Evolutionary conservation across 768 basidiomycete genomes (phyloP).

Genomic region (Tulasnella sp.): DNA sequence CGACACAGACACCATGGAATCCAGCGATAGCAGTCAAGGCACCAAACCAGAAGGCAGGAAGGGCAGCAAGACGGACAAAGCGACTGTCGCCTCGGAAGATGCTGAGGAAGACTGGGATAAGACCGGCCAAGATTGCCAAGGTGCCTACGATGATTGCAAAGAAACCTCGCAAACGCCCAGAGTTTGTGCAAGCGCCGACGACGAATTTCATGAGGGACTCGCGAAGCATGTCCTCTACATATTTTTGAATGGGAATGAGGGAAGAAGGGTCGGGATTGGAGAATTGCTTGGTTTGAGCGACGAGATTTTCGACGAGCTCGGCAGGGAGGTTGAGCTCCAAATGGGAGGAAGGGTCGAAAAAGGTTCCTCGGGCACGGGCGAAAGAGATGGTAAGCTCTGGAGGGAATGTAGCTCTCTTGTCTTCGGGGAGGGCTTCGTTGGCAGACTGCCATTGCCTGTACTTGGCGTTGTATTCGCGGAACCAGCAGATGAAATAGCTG

Average conservation of each 20-base stretch:
- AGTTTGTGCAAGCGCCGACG: conserved; percentile 14
- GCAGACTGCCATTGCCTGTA: conserved; percentile 6
- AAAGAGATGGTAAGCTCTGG: conserved; percentile 4
- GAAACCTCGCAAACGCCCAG: conserved; percentile 17
- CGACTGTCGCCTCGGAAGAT: not conserved
- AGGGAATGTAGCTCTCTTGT: not conserved
- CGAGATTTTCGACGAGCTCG: not conserved
- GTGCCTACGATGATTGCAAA: conserved; percentile 19
- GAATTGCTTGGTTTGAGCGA: not conserved
- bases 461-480: conserved; percentile 1
- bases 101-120: conserved; percentile 18
- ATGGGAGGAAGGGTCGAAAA: conserved; percentile 5
- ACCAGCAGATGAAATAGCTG: conserved; percentile 16
- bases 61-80: conserved; percentile 15
- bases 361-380: conserved; percentile 9
- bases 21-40: conserved; percentile 18
- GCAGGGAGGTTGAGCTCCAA: conserved; percentile 14
- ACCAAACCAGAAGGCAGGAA: conserved; percentile 21
- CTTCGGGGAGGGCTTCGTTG: not conserved
- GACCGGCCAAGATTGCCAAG: conserved; percentile 16
- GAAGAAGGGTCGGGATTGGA: conserved; percentile 5
- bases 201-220: conserved; percentile 17
- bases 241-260: conserved; percentile 7
- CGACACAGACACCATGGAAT: conserved; percentile 21
- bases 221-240: conserved; percentile 16